Conservation (phyloP, 106 monocot genomes). For the Allium fistulosum region DNA sequence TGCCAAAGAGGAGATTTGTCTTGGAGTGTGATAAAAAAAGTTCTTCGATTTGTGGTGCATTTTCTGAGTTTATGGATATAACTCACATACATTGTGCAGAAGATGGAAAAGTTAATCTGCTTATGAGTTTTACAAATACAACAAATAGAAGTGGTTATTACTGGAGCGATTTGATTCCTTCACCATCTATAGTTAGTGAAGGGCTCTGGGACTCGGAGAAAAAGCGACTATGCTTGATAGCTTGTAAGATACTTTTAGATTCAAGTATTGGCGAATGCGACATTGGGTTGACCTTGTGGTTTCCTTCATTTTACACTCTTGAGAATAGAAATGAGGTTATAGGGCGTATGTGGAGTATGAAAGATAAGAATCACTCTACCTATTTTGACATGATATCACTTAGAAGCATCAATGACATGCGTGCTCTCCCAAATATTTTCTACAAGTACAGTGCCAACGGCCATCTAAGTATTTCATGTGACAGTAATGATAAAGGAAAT, state of each 20-base stretch:
- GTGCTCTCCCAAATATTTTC: conserved; percentile 19
- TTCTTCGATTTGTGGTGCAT: not conserved
- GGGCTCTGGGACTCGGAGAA: conserved; percentile 41
- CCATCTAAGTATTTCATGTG: conserved; percentile 16
- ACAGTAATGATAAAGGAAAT: not conserved
- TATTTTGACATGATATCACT: not conserved
- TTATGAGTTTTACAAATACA: conserved; percentile 35
- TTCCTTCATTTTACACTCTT: conserved; percentile 24
- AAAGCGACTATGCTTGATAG: conserved; percentile 23
- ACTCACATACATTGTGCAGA: conserved; percentile 22
- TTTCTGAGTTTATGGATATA: not conserved
- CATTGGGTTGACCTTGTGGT: conserved; percentile 36
- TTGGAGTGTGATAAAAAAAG: not conserved
- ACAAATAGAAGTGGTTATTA: not conserved
- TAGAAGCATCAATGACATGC: not conserved
- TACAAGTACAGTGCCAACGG: conserved; percentile 36
- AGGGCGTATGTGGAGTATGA: conserved; percentile 34
- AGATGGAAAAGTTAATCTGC: conserved; percentile 35
- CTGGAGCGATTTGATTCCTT: conserved; percentile 5
- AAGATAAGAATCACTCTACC: not conserved
- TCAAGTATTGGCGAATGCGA: conserved; percentile 28
- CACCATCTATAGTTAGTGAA: conserved; percentile 29
- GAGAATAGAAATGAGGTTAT: conserved; percentile 17
- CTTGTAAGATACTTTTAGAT: conserved; percentile 18
- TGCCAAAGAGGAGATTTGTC: not conserved